These are phyloP conservation scores for Prinsepia uniflora DNA, from an alignment of 306 rosid genomes.

Conservation along the genomic window DNA sequence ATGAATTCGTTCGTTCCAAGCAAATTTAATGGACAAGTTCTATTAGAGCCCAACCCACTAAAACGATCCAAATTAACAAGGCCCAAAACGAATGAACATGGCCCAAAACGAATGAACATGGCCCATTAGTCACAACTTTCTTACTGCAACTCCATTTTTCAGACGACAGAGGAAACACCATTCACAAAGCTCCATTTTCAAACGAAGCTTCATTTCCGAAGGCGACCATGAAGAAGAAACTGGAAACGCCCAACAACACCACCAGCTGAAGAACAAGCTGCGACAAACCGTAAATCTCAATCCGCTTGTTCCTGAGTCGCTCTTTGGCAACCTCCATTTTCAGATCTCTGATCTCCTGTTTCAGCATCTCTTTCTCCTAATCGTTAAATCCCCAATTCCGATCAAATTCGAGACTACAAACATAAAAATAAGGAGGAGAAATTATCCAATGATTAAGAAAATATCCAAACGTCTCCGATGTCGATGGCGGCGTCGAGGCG, in stretches of 20 bases:
- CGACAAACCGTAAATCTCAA: conserved; percentile 40
- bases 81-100: too few species aligned
- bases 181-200: background rate
- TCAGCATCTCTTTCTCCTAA: conserved; percentile 34
- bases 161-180: background rate
- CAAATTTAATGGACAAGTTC: too few species aligned
- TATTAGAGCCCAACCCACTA: too few species aligned
- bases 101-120: too few species aligned
- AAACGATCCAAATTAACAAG: too few species aligned
- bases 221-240: conserved; percentile 32
- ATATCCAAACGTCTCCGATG: conserved; percentile 13
- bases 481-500: background rate
- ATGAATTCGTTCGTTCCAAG: too few species aligned
- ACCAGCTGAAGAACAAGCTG: conserved; percentile 43
- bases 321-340: conserved; percentile 44
- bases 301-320: conserved; percentile 40
- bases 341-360: conserved; percentile 42
- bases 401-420: background rate
- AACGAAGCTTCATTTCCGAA: conserved; percentile 9
- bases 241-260: conserved; percentile 32
- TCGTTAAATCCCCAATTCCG: background rate
- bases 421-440: too few species aligned
- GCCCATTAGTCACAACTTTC: background rate
- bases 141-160: background rate
- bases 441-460: background rate